Base-by-base conservation (phyloP, 1,284 basidiomycete genomes). In the Trametes pubescens region DNA sequence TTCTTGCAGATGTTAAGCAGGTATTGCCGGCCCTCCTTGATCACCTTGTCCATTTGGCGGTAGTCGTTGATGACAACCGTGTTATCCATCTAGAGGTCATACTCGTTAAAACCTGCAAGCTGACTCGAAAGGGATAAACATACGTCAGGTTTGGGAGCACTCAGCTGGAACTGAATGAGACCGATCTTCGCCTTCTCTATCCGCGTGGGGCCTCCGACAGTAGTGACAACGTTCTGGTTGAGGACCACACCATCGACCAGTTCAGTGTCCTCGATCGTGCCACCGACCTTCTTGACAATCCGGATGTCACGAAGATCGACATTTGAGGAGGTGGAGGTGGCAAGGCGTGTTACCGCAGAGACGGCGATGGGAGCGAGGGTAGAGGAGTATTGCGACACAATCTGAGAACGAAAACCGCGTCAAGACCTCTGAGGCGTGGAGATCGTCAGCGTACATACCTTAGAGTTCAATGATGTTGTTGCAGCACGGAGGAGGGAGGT, bases 21-120 rank as follows among this genome's bases (percentile, higher is more conserved):
- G 78, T 99, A 99, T 80, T 98, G 95, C 52, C 97, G 92, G 71
- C 97, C 97, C 80, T 99, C 98, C 80, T 99, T 99, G 78, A 99
- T 91, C 68, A 99, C 97, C 80, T 98, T 99, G 86, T 99, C 98
- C 97, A 99, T 99, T 80, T 99, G 98, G 43, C 98, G 91, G 83
- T 99, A 99, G 80, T 99, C 97, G 74, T 98, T 99, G 72, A 99
- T 98, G 49, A 99, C 93, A 52, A 99, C 96, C 40, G 98, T 98
- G 83, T 99, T 99, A 81, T 99, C 98, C 98, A 99, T 99, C 95
- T 98, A 69, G 2, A 34, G 14, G 22, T 9, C 11, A 18, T 14
- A 11, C 13, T 21, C 44, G 53, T 43, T 16, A 43, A 16, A 16
- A 13, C 38, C 44, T 24, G 38, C 40, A 56, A 18, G 53, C 52